These are phyloP conservation scores for Phaffia tasmanica DNA, from an alignment of 768 basidiomycete genomes.

Conservation along the genomic window DNA sequence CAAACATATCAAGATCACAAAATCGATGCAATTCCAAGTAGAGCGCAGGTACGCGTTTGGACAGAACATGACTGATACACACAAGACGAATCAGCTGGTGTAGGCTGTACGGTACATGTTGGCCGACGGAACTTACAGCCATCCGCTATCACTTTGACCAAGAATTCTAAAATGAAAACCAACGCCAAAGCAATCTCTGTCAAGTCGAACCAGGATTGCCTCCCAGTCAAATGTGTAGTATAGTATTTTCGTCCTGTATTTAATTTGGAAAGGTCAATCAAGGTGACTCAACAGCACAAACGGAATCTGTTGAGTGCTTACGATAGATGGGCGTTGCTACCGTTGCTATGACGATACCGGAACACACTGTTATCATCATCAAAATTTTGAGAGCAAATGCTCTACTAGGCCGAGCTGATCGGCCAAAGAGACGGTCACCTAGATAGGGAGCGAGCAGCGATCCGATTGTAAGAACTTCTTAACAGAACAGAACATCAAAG, in stretches of 20 bases:
- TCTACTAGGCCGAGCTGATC: constrained; percentile 51
- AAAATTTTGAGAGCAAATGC: constrained; percentile 63
- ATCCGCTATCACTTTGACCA: constrained; percentile 84
- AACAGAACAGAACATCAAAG: background rate
- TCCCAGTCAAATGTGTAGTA: constrained; percentile 48
- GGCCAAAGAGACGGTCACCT: constrained; percentile 81
- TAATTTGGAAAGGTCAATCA: background rate
- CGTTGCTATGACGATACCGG: constrained; percentile 57
- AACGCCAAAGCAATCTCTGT: constrained; percentile 4
- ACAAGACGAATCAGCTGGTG: constrained; percentile 20
- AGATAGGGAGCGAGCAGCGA: constrained; percentile 27
- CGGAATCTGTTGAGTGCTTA: background rate
- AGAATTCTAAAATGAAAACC: constrained; percentile 61
- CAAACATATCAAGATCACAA: constrained; percentile 67
- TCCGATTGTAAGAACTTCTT: background rate
- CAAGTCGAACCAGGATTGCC: constrained; percentile 66
- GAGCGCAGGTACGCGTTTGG: constrained; percentile 85
- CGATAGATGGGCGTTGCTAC: constrained; percentile 69
- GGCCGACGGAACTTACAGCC: constrained; percentile 46
- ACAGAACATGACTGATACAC: constrained; percentile 31
- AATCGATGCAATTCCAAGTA: constrained; percentile 86
- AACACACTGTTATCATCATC: constrained; percentile 35
- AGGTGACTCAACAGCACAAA: background rate
- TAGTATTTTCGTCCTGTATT: constrained; percentile 56
- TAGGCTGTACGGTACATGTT: constrained; percentile 45